Evolutionary conservation across 305 asterid genomes (phyloP).

Genomic region (Solanum hybrid): DNA sequence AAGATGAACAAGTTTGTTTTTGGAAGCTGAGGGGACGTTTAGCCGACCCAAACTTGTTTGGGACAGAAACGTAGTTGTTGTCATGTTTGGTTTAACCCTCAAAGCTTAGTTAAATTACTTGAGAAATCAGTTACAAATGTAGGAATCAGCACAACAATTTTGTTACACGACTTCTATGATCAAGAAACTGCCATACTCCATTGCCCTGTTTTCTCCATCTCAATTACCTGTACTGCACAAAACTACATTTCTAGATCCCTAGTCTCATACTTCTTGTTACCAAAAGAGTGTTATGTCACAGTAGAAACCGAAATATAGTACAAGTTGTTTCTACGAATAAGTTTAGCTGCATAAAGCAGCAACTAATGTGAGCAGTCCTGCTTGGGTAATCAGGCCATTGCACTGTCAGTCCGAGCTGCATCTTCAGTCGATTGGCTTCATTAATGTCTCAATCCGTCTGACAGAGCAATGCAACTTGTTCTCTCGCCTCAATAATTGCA

Average conservation of each 20-base stretch:
- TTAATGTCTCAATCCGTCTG: slow-evolving; percentile 2
- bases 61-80: background rate
- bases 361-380: background rate
- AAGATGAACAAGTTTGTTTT: background rate
- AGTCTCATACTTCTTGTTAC: background rate
- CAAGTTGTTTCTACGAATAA: slow-evolving; percentile 1
- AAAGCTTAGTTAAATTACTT: background rate
- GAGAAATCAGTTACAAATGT: background rate
- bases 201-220: background rate
- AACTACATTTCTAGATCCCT: background rate
- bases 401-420: slow-evolving; percentile 6
- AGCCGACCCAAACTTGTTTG: background rate
- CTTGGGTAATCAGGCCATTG: background rate
- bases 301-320: background rate
- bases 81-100: background rate
- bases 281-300: background rate
- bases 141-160: background rate
- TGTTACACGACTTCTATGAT: background rate
- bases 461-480: slow-evolving; percentile 6
- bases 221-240: background rate
- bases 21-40: background rate
- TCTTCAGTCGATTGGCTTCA: slow-evolving; percentile 5
- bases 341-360: slow-evolving; percentile 1
- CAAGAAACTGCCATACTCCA: background rate
- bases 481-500: slow-evolving; percentile 1